Conservation (phyloP, 1,139 yeast species). For the Saccharomycopsis hybrid region DNA sequence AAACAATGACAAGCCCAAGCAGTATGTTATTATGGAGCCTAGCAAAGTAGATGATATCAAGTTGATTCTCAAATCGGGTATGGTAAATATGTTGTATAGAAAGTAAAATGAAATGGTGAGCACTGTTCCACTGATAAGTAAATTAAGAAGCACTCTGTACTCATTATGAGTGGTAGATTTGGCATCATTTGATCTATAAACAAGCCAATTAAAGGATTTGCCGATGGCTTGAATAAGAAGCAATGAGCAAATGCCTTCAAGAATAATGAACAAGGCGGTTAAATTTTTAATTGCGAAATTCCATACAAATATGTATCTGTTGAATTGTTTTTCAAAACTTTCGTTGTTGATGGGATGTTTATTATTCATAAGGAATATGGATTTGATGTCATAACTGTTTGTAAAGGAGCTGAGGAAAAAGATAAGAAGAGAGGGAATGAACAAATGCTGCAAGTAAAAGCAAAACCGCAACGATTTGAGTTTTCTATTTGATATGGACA, state of each 20-base stretch:
- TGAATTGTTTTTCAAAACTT: neutral
- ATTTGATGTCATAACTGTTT: slow-evolving; percentile 20
- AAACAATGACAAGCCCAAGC: slow-evolving; percentile 67
- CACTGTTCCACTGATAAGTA: slow-evolving; percentile 68
- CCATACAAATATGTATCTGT: slow-evolving; percentile 39
- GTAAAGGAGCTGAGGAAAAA: slow-evolving; percentile 43
- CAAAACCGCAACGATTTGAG: slow-evolving; percentile 44
- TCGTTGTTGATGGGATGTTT: neutral
- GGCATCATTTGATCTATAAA: slow-evolving; percentile 29
- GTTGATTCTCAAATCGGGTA: slow-evolving; percentile 59
- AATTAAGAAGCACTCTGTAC: slow-evolving; percentile 63
- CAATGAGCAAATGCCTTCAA: slow-evolving; percentile 90
- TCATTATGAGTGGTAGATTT: slow-evolving; percentile 1
- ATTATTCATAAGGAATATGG: slow-evolving; percentile 4
- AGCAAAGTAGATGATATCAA: slow-evolving; percentile 72
- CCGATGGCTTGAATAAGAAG: slow-evolving; percentile 88
- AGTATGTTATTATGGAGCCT: slow-evolving; percentile 77
- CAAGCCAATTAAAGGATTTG: slow-evolving; percentile 69
- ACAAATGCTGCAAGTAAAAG: slow-evolving; percentile 74
- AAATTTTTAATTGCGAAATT: slow-evolving; percentile 61
- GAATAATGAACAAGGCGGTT: slow-evolving; percentile 79
- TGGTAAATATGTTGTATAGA: slow-evolving; percentile 74
- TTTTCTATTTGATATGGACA: slow-evolving; percentile 34
- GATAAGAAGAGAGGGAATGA: slow-evolving; percentile 76
- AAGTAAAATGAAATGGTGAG: slow-evolving; percentile 73